Evolutionary conservation across 306 rosid species (phyloP), one percentile per base, ranked within the genome.

Genomic region (Rosa lucieae): DNA sequence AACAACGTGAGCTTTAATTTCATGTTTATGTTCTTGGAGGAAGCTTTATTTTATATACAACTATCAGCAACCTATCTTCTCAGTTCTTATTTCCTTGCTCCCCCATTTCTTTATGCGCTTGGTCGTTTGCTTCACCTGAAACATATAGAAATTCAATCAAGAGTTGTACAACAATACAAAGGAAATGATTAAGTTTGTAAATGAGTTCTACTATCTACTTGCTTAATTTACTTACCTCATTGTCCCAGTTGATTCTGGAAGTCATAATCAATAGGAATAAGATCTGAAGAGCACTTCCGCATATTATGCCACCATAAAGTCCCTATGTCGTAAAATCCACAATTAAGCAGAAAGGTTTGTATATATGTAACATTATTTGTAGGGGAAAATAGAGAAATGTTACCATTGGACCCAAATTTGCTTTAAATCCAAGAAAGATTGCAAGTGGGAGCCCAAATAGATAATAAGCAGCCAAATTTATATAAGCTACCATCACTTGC

Each of bases 401-500:
- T 29, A 86, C 89, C 83, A 78, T 81, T 29, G 84, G 77, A 21
- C 91, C 87, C 42, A 83, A 59, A 42, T 79, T 46, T 4, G 48
- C 77, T 37, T 62, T 66, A 29, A 61, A 5, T 44, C 87, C 87
- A 77, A 86, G 77, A 11, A 88, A 83, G 66, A 86, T 72, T 40
- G 83, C 87, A 77, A 84, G 72, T n/a, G 86, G 84, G 74, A 86
- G 88, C 82, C 90, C 90, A 81, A 89, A 84, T 56, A 89, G 43
- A 72, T 87, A 87, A 63, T 87, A 91, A 72, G 89, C 70, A 37
- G 79, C 87, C 67, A 89, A 77, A 84, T 89, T 84, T 81, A 91
- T 84, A 35, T 84, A 86, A 81, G 78, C 93, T 68, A 83, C 90
- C 79, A 82, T 84, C 42, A 86, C 81, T 82, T 89, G 96, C 93